Evolutionary conservation across 768 basidiomycete genomes (phyloP).

Genomic region (Xerocomellus amylosporus): DNA sequence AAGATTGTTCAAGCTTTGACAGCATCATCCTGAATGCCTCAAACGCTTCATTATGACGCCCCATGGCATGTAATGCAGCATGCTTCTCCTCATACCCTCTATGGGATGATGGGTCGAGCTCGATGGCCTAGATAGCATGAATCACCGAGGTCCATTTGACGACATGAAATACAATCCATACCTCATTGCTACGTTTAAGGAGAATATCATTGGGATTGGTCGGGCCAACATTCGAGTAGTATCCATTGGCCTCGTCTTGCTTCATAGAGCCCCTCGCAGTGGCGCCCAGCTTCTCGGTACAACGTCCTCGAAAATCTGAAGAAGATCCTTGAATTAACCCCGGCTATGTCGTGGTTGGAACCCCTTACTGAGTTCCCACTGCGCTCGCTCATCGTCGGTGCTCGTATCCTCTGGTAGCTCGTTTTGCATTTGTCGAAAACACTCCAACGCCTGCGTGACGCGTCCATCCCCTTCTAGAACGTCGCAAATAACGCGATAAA

Average conservation of each 20-base stretch:
- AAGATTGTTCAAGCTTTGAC: background rate
- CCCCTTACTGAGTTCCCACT: slow-evolving; percentile 1
- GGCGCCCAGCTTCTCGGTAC: background rate
- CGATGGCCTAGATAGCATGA: background rate
- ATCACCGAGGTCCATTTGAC: no score
- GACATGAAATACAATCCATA: background rate
- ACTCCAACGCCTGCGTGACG: background rate
- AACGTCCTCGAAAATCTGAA: slow-evolving; percentile 1
- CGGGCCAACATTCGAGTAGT: background rate
- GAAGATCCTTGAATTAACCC: background rate
- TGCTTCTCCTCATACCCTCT: background rate
- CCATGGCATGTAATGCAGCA: background rate
- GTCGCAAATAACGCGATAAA: background rate
- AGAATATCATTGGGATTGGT: background rate
- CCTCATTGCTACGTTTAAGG: slow-evolving; percentile 4
- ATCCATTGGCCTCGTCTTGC: no score
- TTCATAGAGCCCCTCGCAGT: background rate
- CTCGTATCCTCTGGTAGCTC: background rate
- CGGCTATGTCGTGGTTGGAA: no score
- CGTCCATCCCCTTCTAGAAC: background rate
- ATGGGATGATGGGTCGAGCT: background rate
- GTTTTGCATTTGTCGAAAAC: background rate
- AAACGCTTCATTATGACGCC: background rate
- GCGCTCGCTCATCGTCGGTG: background rate
- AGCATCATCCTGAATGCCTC: background rate